Evolutionary conservation across 805 yeast genomes (phyloP).

Genomic region (Zygotorulaspora chibaensis): DNA sequence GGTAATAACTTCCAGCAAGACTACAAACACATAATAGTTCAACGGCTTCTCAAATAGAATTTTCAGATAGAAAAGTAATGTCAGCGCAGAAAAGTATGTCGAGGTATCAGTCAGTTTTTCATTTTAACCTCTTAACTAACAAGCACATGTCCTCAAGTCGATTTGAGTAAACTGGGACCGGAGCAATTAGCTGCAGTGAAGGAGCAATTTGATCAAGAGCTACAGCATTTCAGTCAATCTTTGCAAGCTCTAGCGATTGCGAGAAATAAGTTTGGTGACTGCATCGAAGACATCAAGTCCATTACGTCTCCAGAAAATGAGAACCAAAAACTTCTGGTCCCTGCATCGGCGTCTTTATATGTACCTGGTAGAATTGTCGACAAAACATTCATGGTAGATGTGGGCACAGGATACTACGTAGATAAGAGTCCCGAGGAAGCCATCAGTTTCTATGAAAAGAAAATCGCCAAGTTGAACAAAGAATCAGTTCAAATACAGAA

Average conservation of each 20-base stretch:
- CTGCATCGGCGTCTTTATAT: constrained; percentile 82
- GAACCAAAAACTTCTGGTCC: constrained; percentile 63
- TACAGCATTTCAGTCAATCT: constrained; percentile 81
- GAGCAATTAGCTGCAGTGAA: constrained; percentile 84
- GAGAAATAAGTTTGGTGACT: constrained; percentile 73
- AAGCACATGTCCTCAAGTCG: constrained; percentile 39
- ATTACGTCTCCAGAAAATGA: constrained; percentile 42
- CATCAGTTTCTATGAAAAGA: constrained; percentile 62
- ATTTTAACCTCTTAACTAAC: constrained; percentile 1
- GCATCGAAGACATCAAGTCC: constrained; percentile 62
- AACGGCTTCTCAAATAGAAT: constrained; percentile 1
- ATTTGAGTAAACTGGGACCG: constrained; percentile 65
- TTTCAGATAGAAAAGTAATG: constrained; percentile 14
- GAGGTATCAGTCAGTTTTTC: not conserved
- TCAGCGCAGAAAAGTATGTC: constrained; percentile 31
- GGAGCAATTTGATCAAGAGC: constrained; percentile 75
- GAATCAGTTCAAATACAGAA: constrained; percentile 72
- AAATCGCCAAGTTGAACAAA: constrained; percentile 64
- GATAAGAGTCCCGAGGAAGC: constrained; percentile 73
- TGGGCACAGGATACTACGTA: constrained; percentile 94
- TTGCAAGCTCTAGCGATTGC: constrained; percentile 81
- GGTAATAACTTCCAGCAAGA: not conserved
- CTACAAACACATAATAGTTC: not conserved
- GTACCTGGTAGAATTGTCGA: constrained; percentile 77
- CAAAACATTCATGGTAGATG: constrained; percentile 77